Evolutionary conservation across 2,329 filamentous ascomycete genomes (phyloP), one percentile per base, ranked within the genome.

Genomic region (Anthostomella pinea): DNA sequence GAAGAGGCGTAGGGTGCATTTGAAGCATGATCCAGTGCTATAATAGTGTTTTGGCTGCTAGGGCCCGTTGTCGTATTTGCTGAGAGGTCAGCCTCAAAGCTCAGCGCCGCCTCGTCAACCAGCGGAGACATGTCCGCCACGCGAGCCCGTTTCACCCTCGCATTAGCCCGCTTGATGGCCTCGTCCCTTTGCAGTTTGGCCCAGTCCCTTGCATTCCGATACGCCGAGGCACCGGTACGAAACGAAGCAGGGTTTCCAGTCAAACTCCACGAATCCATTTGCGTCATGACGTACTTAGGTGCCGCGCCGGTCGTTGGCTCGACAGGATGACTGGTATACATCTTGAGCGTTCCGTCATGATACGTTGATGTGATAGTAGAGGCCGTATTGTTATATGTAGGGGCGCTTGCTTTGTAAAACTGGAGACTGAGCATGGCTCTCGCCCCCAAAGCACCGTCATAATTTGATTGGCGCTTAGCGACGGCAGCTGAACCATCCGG

Each of bases 401-500:
- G n/a, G 21, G n/a, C 26, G 6, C 24, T 8, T 13, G 25, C 8
- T 21, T 20, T 8, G 16, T 34, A 45, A 8, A 14, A 39, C 24
- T 35, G 24, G 14, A 45, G 25, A 32, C 39, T 35, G 8, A 24
- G 11, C 3, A 35, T 37, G 34, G 17, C 33, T 22, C 33, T 21
- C 3, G 26, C 33, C 10, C 26, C 26, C 13, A 36, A n/a, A 11
- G 27, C 26, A 9, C 33, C 33, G 13, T 36, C 27, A 14, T 36
- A 33, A 11, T 24, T 6, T 39, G 52, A 51, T 38, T 53, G 44
- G 41, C 49, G 52, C 42, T 39, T 41, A 43, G 49, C 49, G 3
- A 57, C 51, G 9, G 31, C 30, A 3, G 13, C 5, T 1, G 35
- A 23, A 10, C 47, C 39, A 27, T 40, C 29, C 3, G 36, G 32